A percentile compares a stretch with the other conserved stretches of the same genome.
phyloP scores from a whole-genome alignment of 2,329 filamentous ascomycete genomes.

The Gnomoniopsis smithogilvyi region DNA sequence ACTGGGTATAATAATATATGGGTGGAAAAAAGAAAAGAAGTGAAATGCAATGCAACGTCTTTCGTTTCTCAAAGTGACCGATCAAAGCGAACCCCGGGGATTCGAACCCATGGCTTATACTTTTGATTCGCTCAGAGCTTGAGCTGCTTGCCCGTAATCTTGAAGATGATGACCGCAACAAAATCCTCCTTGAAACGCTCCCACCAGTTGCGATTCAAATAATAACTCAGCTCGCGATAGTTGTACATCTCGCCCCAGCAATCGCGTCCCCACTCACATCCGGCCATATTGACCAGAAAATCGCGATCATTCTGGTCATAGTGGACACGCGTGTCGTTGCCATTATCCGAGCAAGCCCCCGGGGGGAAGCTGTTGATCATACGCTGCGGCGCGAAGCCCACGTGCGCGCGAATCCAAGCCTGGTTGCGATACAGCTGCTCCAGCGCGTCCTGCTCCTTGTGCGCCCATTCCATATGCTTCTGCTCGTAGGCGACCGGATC shows the following conservation, averaged over 20 bases:
- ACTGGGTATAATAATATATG: too few relatives aligned
- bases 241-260: conserved; percentile 98
- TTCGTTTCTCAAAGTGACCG: not conserved
- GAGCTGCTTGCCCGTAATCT: conserved; percentile 59
- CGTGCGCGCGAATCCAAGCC: conserved; percentile 86
- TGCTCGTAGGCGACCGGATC: conserved; percentile 97
- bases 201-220: conserved; percentile 80
- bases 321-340: conserved; percentile 74
- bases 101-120: not conserved
- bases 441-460: conserved; percentile 95
- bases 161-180: conserved; percentile 58
- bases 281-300: conserved; percentile 97
- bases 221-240: conserved; percentile 87
- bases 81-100: not conserved
- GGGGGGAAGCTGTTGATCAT: conserved; percentile 92
- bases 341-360: conserved; percentile 79
- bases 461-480: conserved; percentile 98
- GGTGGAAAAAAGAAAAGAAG: not conserved
- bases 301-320: conserved; percentile 84
- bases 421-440: conserved; percentile 90
- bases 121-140: conserved; percentile 40
- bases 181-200: conserved; percentile 70
- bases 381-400: conserved; percentile 86
- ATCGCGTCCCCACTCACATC: conserved; percentile 93
- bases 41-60: conserved; percentile 4